Conservation (phyloP, 306 rosid species). For the Potentilla sterilis region DNA sequence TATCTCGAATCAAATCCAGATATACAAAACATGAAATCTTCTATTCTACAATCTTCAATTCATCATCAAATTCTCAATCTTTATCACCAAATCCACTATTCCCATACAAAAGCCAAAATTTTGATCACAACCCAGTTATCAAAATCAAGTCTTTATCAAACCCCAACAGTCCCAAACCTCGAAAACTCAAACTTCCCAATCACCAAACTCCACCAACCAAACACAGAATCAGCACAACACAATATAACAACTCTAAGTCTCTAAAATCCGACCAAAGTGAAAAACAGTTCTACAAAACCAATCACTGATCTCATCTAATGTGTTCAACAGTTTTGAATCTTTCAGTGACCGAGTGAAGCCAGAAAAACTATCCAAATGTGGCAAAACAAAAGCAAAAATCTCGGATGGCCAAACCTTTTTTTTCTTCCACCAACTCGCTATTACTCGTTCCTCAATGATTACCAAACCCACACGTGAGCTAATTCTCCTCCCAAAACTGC, state of each 20-base stretch:
- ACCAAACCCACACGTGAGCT: not conserved
- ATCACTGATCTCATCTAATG: slow-evolving; percentile 3
- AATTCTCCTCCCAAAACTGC: slow-evolving; percentile 18
- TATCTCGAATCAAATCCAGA: slow-evolving; percentile 19
- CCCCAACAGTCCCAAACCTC: slow-evolving; percentile 19
- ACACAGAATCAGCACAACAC: slow-evolving; percentile 3
- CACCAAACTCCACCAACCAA: slow-evolving; percentile 37
- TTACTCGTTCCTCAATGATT: slow-evolving; percentile 14
- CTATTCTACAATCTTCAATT: slow-evolving; percentile 22
- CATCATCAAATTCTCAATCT: slow-evolving; percentile 3
- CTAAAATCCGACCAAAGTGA: not conserved
- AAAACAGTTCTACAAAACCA: not conserved
- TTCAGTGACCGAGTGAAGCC: slow-evolving; percentile 2
- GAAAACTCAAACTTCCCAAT: slow-evolving; percentile 18
- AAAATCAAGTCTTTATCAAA: slow-evolving; percentile 22
- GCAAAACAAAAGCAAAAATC: not conserved
- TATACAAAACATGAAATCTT: slow-evolving; percentile 13
- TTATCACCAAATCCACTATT: slow-evolving; percentile 11
- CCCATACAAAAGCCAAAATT: not conserved
- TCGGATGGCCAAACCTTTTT: slow-evolving; percentile 17
- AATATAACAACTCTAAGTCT: not conserved
- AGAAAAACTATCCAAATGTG: slow-evolving; percentile 9
- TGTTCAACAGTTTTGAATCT: slow-evolving; percentile 17
- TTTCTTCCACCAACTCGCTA: slow-evolving; percentile 3
- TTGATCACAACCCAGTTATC: slow-evolving; percentile 20